Base-by-base conservation (phyloP, 176 grass and related monocot genomes). In the Bolboschoenus planiculmis region DNA sequence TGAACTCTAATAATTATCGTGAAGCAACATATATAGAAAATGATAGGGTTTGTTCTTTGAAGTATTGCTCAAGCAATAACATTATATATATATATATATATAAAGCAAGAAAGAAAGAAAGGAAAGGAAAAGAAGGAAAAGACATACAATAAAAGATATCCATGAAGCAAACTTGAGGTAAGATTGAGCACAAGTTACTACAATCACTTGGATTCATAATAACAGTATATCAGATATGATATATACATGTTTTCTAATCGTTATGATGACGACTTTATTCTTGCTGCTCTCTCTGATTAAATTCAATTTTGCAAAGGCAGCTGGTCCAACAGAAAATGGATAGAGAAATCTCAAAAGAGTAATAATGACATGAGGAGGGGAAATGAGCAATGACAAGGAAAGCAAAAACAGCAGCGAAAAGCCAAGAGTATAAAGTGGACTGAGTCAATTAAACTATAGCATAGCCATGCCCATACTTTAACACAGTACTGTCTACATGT, bases 321-420 rank as follows among this genome's bases (percentile, higher is more conserved):
- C n/a, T n/a, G 50, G 39, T 74, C 11, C 47, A 68, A 42, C 30
- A 77, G 56, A 21, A 35, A 30, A 55, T 21, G 23, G 53, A 74
- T 23, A 60, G 27, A 47, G 36, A 70, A 50, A 31, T 58, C 78
- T 34, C 48, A 57, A 72, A 37, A 29, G 30, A 43, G 73, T 77
- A 84, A 81, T 82, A 51, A 65, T 43, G 43, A 51, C 30, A 24
- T 29, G n/a, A 16, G 39, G 21, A 50, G 60, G 51, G 18, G 55
- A 71, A 83, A 21, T 51, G 81, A 75, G 82, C 15, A 66, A 80
- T 87, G 77, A 80, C 84, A 82, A 76, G 60, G 84, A 87, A 88
- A 84, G 78, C 86, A 85, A 85, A 83, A 77, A 83, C 10, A 47
- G 57, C 81, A 84, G 39, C 57, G 70, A 76, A 87, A 87, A 84